Percentiles rank a stretch among this genome's conserved stretches.
Evolutionary conservation across 371 early-diverging fungal genomes (phyloP).

Genomic region (Coemansia sp.): DNA sequence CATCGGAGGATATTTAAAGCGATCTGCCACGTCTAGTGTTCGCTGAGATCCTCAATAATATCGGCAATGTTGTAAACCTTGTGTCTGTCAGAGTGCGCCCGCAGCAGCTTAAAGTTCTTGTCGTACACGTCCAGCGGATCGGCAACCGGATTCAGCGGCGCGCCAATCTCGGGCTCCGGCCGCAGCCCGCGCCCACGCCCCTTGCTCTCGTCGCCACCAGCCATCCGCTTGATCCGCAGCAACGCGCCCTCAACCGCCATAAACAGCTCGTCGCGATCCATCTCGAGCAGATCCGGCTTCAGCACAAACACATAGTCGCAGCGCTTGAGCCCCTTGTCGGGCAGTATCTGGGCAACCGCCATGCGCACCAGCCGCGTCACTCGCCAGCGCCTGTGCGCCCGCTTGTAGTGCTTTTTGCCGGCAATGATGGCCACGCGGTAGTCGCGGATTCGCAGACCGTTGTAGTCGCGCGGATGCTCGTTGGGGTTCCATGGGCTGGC

Average conservation of each 20-base stretch:
- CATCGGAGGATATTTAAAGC: no score
- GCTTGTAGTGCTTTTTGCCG: conserved; percentile 32
- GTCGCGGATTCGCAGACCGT: conserved; percentile 39
- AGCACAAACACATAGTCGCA: conserved; percentile 38
- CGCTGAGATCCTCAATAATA: conserved; percentile 18
- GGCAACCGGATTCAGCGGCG: not conserved
- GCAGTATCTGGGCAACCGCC: conserved; percentile 29
- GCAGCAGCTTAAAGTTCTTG: conserved; percentile 12
- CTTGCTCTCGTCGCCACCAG: conserved; percentile 4
- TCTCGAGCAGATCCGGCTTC: conserved; percentile 14
- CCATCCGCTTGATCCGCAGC: conserved; percentile 7
- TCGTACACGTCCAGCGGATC: not conserved
- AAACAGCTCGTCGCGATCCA: conserved; percentile 34
- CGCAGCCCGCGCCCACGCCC: not conserved
- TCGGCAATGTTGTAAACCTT: conserved; percentile 9
- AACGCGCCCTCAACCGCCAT: conserved; percentile 29
- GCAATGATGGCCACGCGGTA: conserved; percentile 35
- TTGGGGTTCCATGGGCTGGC: conserved; percentile 33
- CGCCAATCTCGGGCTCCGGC: not conserved
- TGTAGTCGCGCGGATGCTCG: conserved; percentile 46
- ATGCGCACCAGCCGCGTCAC: conserved; percentile 28
- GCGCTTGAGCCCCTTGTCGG: conserved; percentile 38
- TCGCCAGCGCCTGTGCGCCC: conserved; percentile 37
- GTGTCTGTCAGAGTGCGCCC: not conserved
- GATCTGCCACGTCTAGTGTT: no score